Conservation (phyloP, 2,329 filamentous ascomycete species). For the Ceratocystis albifundus region DNA sequence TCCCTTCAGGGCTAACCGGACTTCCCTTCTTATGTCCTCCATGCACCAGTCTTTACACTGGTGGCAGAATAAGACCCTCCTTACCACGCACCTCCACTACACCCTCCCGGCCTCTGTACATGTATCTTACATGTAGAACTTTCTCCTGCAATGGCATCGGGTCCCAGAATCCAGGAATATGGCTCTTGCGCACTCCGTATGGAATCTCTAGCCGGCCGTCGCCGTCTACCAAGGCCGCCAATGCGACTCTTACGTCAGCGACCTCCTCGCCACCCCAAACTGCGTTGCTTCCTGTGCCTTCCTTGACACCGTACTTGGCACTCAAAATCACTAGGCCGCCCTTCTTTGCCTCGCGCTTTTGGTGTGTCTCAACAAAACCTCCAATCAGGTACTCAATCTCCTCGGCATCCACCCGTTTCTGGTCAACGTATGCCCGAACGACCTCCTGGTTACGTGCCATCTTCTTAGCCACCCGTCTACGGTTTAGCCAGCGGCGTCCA, state of each 20-base stretch:
- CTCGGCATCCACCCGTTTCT: constrained; percentile 36
- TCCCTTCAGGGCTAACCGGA: too few relatives aligned
- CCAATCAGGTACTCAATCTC: constrained; percentile 36
- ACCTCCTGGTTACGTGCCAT: constrained; percentile 1
- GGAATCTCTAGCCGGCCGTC: constrained; percentile 33
- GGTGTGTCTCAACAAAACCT: constrained; percentile 32
- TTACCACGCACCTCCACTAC: constrained; percentile 31
- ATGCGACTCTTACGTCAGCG: constrained; percentile 39
- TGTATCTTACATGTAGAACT: constrained; percentile 37
- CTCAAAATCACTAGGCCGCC: constrained; percentile 39
- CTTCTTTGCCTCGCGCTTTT: constrained; percentile 30
- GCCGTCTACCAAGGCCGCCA: constrained; percentile 37
- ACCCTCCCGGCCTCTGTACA: constrained; percentile 26
- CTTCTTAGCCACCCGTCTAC: constrained; percentile 26
- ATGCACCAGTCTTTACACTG: background rate
- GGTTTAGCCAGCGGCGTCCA: constrained; percentile 30
- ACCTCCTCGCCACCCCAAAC: constrained; percentile 34
- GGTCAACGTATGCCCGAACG: constrained; percentile 26
- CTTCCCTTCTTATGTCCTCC: background rate
- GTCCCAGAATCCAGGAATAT: constrained; percentile 42
- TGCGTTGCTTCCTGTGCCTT: constrained; percentile 20
- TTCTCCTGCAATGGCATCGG: constrained; percentile 37
- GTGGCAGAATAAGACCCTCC: constrained; percentile 28
- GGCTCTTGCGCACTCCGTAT: constrained; percentile 34
- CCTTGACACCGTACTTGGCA: constrained; percentile 38